phyloP scores from a whole-genome alignment of 805 yeast species.

The Tetrapisispora iriomotensis region DNA sequence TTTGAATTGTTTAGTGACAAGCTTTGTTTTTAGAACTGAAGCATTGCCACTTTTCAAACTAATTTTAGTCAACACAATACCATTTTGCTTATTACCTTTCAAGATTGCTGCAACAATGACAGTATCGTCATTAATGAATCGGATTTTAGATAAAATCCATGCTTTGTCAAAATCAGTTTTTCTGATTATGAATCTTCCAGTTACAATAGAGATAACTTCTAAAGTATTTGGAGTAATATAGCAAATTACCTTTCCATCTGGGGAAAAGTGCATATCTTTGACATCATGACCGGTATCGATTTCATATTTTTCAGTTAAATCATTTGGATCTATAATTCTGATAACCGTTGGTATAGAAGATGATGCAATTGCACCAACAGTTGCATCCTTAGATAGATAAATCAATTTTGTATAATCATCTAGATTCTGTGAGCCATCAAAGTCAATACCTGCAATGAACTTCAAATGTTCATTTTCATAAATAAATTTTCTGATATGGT shows the following conservation, averaged over 20 bases:
- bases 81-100: constrained; percentile 28
- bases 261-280: constrained; percentile 58
- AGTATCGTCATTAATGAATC: constrained; percentile 27
- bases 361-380: constrained; percentile 59
- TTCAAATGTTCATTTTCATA: constrained; percentile 53
- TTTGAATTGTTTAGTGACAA: constrained; percentile 32
- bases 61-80: constrained; percentile 29
- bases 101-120: constrained; percentile 38
- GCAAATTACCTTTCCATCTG: constrained; percentile 54
- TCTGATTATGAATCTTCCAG: constrained; percentile 31
- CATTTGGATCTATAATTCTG: constrained; percentile 48
- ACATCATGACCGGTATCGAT: constrained; percentile 46
- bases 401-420: constrained; percentile 55
- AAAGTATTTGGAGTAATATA: constrained; percentile 50
- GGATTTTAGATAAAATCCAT: constrained; percentile 28
- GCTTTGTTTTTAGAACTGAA: constrained; percentile 16
- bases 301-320: constrained; percentile 44
- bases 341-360: constrained; percentile 55
- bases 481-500: constrained; percentile 60
- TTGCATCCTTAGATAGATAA: constrained; percentile 46
- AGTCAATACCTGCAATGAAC: constrained; percentile 50
- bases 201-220: constrained; percentile 33
- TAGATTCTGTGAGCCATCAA: constrained; percentile 34
- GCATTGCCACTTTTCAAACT: constrained; percentile 20
- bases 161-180: constrained; percentile 30